Conservation (phyloP, 805 yeast genomes). For the Tetrapisispora phaffii region DNA sequence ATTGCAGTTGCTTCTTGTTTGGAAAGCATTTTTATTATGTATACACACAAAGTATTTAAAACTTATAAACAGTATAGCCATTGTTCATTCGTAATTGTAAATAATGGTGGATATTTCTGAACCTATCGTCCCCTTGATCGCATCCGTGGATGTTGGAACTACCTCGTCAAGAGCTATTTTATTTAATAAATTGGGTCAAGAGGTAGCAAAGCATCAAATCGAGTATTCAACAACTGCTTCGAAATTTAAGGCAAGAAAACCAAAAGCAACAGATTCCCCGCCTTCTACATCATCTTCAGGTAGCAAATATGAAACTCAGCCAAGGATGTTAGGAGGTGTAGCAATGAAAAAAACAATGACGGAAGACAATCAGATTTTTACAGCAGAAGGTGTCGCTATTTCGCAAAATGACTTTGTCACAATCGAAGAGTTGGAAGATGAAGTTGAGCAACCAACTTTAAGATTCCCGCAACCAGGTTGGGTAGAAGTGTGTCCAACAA, state of each 20-base stretch:
- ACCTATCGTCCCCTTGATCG: conserved; percentile 35
- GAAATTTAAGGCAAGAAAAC: conserved; percentile 17
- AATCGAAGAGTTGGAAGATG: conserved; percentile 45
- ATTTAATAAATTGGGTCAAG: conserved; percentile 62
- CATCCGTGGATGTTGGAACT: conserved; percentile 83
- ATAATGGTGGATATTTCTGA: conserved; percentile 2
- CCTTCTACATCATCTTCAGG: background rate
- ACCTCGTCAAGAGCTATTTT: conserved; percentile 84
- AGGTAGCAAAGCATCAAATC: conserved; percentile 80
- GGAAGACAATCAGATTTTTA: conserved; percentile 40
- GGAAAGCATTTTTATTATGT: too few species aligned
- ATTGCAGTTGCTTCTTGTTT: too few species aligned
- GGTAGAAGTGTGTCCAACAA: conserved; percentile 89
- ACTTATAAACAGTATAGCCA: too few species aligned
- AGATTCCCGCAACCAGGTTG: conserved; percentile 77
- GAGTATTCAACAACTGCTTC: conserved; percentile 74
- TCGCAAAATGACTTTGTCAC: conserved; percentile 48
- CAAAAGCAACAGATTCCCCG: background rate
- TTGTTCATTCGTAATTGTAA: too few species aligned
- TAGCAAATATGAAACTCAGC: background rate
- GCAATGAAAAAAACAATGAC: conserved; percentile 1
- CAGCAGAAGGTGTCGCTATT: conserved; percentile 67
- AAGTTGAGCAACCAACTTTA: conserved; percentile 51
- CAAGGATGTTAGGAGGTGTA: conserved; percentile 2
- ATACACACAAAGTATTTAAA: too few species aligned